These are phyloP conservation scores for Globisporangium megalacanthum DNA, from an alignment of 352 stramenopile species.

Conservation along the genomic window DNA sequence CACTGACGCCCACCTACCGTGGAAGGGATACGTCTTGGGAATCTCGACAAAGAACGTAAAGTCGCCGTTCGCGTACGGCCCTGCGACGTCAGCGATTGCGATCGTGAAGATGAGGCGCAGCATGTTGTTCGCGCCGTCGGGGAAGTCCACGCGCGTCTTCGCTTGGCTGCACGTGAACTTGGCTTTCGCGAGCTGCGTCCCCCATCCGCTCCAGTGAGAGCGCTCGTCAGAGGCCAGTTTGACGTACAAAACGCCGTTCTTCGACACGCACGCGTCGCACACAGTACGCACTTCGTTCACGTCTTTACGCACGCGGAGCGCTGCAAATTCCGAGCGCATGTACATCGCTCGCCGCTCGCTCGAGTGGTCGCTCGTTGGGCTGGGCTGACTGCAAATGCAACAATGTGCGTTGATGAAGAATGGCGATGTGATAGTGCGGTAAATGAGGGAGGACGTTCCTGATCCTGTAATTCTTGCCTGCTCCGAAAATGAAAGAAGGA, in stretches of 20 bases:
- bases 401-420: background rate
- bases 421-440: too few species aligned
- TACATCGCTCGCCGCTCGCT: slow-evolving; percentile 27
- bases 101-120: slow-evolving; percentile 77
- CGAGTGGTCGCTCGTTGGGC: background rate
- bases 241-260: background rate
- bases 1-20: slow-evolving; percentile 31
- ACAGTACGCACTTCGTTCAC: slow-evolving; percentile 64
- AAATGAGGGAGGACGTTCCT: too few species aligned
- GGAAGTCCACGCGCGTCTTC: slow-evolving; percentile 80
- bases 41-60: slow-evolving; percentile 87
- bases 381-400: background rate
- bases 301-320: slow-evolving; percentile 78
- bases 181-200: slow-evolving; percentile 50
- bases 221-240: background rate
- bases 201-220: background rate
- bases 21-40: slow-evolving; percentile 83
- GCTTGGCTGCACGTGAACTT: slow-evolving; percentile 76
- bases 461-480: too few species aligned
- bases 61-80: slow-evolving; percentile 79
- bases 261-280: background rate
- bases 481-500: too few species aligned
- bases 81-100: slow-evolving; percentile 60
- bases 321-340: slow-evolving; percentile 75
- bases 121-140: slow-evolving; percentile 78